phyloP scores from a whole-genome alignment of 1,139 yeast species.

The Spencermartinsiella ligniputridi region DNA sequence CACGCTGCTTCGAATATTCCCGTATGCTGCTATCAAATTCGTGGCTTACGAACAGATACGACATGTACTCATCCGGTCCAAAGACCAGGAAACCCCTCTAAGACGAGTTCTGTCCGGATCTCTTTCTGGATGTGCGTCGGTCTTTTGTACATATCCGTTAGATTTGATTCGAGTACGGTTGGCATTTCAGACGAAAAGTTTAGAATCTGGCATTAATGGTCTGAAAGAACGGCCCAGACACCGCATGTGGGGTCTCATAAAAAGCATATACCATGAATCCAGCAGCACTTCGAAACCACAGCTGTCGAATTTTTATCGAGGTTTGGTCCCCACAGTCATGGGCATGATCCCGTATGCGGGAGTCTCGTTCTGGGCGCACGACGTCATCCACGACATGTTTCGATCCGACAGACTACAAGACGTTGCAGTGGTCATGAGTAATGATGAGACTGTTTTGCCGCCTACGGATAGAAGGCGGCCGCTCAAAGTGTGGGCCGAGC shows the following conservation, averaged over 20 bases:
- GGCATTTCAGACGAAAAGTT: slow-evolving; percentile 70
- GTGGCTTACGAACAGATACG: slow-evolving; percentile 96
- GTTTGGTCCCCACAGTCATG: slow-evolving; percentile 86
- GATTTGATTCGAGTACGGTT: slow-evolving; percentile 86
- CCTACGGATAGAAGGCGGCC: slow-evolving; percentile 47
- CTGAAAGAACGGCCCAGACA: background rate
- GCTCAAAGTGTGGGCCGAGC: slow-evolving; percentile 83
- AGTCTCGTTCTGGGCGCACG: slow-evolving; percentile 93
- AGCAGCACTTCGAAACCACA: slow-evolving; percentile 9
- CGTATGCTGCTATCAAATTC: slow-evolving; percentile 95
- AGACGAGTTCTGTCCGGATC: slow-evolving; percentile 88
- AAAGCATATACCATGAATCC: slow-evolving; percentile 56
- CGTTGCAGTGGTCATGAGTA: slow-evolving; percentile 45
- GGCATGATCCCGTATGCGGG: slow-evolving; percentile 99
- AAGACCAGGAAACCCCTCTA: slow-evolving; percentile 68
- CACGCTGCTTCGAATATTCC: slow-evolving; percentile 83
- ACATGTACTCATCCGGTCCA: slow-evolving; percentile 68
- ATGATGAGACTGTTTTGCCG: slow-evolving; percentile 15
- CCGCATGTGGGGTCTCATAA: slow-evolving; percentile 50
- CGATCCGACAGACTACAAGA: slow-evolving; percentile 51
- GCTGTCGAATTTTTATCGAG: slow-evolving; percentile 66
- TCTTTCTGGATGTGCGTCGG: slow-evolving; percentile 77
- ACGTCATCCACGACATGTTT: slow-evolving; percentile 79
- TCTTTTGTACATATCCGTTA: slow-evolving; percentile 85
- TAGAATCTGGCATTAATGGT: slow-evolving; percentile 37